phyloP scores from a whole-genome alignment of 1,284 basidiomycete genomes.

The Cutaneotrichosporon mucoides region DNA sequence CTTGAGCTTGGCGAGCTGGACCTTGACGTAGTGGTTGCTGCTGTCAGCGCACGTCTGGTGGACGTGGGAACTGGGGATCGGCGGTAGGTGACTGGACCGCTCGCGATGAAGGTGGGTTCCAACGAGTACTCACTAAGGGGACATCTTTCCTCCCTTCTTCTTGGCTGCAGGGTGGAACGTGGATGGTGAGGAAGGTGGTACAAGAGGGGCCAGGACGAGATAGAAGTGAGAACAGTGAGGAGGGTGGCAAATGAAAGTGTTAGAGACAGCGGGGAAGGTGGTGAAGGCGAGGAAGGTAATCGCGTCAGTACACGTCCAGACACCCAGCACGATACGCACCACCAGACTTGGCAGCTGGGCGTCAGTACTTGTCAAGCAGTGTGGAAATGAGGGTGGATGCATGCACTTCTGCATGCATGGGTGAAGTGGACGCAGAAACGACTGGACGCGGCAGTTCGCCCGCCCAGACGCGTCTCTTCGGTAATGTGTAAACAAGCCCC shows the following conservation, averaged over 20 bases:
- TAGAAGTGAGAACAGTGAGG: too few relatives aligned
- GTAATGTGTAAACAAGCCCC: too few relatives aligned
- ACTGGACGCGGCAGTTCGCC: too few relatives aligned
- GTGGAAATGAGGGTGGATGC: too few relatives aligned
- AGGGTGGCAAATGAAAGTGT: too few relatives aligned
- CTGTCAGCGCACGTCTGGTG: too few relatives aligned
- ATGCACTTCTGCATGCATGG: too few relatives aligned
- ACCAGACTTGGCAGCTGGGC: constrained; percentile 17
- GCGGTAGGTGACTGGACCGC: not conserved
- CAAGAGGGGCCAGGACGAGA: not conserved
- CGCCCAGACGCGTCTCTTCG: too few relatives aligned
- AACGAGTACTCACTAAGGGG: constrained; percentile 41
- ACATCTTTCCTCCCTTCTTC: constrained; percentile 32
- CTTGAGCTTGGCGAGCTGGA: constrained; percentile 49
- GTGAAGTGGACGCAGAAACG: too few relatives aligned
- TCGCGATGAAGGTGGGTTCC: not conserved
- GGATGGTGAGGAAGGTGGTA: not conserved
- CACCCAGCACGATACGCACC: not conserved
- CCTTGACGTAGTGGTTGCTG: constrained; percentile 49
- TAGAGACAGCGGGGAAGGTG: not conserved
- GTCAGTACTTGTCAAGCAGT: constrained; percentile 6
- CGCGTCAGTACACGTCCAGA: not conserved
- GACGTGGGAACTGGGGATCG: not conserved
- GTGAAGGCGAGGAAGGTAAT: too few relatives aligned
- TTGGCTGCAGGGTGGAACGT: constrained; percentile 13